Base-by-base conservation (phyloP, 148 eudicot genomes). In the Selenicereus undatus region DNA sequence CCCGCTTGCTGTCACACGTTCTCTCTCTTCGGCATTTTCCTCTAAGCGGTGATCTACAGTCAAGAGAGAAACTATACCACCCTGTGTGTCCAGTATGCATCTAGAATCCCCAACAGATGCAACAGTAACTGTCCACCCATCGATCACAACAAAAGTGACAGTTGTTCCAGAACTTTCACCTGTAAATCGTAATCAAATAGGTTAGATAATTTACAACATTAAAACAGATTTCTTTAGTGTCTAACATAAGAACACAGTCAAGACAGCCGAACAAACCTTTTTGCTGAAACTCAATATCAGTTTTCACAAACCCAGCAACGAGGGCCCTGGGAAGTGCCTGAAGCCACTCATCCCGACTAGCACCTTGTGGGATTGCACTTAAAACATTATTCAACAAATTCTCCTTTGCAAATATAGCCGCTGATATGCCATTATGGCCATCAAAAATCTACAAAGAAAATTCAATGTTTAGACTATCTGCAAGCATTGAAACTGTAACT, bases 101-200 rank as follows among this genome's bases (percentile, higher is more conserved):
- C 99, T 83, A 69, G 99, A 96, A 86, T 96, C 98, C 58, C 99
- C 99, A 39, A 96, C 99, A 85, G 99, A 96, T 77, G 99, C 99
- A 87, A 92, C 98, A 76, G 99, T 96, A 79, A 96, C 91, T 52
- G 97, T 94, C 98, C 99, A 96, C 54, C 93, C 99, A 83, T 96
- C 99, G 66, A 96, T 88, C 77, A 96, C 98, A 29, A 96, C 99
- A 70, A 94, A 94, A n/a, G 99, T 96, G 43, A 89, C 99, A 0
- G 99, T 96, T 14, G 99, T 96, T 80, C 99, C 99, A 73, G 99
- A 96, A 45, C 91, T 90, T 90, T 93, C 98, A 27, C 99, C 99
- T 96, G 83, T 80, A 71, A 79, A 75, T 77, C 36, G 18, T 52
- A 68, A 58, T 26, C 70, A 75, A 84, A 45, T n/a, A 13, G 62